These are phyloP conservation scores for Penicillium cataractarum DNA, from an alignment of 495 filamentous ascomycete species.

Conservation along the genomic window DNA sequence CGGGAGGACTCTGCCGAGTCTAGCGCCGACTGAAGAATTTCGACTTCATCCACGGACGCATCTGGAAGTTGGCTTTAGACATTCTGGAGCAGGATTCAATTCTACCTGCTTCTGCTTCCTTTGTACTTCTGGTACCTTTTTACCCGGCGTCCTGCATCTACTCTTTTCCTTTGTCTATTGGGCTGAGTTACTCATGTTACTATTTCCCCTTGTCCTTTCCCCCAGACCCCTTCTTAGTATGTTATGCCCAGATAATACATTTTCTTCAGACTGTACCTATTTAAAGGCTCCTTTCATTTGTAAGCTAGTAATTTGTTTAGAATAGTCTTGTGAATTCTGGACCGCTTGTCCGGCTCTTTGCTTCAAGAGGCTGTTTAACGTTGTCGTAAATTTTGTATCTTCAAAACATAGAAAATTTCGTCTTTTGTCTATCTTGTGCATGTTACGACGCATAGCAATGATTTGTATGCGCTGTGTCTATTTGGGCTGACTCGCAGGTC, in stretches of 20 bases:
- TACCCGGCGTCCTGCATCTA: slow-evolving; percentile 47
- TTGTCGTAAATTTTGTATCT: not conserved
- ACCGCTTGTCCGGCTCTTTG: not conserved
- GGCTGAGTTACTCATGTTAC: slow-evolving; percentile 36
- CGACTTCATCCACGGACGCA: slow-evolving; percentile 24
- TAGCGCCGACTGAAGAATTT: slow-evolving; percentile 15
- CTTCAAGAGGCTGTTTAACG: not conserved
- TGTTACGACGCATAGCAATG: too few species aligned
- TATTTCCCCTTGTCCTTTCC: slow-evolving; percentile 17
- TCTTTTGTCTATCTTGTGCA: not conserved
- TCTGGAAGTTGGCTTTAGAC: slow-evolving; percentile 44
- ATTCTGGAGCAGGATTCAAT: slow-evolving; percentile 37
- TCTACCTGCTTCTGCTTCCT: slow-evolving; percentile 26
- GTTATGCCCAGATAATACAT: slow-evolving; percentile 49
- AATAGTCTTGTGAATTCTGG: not conserved
- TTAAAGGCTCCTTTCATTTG: not conserved
- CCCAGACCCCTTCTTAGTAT: slow-evolving; percentile 37
- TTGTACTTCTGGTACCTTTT: slow-evolving; percentile 34
- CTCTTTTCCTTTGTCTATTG: slow-evolving; percentile 31
- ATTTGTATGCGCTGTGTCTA: too few species aligned
- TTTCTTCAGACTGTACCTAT: slow-evolving; percentile 29
- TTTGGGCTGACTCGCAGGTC: too few species aligned
- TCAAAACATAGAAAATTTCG: not conserved
- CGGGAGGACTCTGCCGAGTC: slow-evolving; percentile 10
- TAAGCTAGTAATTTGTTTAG: not conserved